Conservation (phyloP, 352 stramenopile genomes). For the Phytophthora europaea region DNA sequence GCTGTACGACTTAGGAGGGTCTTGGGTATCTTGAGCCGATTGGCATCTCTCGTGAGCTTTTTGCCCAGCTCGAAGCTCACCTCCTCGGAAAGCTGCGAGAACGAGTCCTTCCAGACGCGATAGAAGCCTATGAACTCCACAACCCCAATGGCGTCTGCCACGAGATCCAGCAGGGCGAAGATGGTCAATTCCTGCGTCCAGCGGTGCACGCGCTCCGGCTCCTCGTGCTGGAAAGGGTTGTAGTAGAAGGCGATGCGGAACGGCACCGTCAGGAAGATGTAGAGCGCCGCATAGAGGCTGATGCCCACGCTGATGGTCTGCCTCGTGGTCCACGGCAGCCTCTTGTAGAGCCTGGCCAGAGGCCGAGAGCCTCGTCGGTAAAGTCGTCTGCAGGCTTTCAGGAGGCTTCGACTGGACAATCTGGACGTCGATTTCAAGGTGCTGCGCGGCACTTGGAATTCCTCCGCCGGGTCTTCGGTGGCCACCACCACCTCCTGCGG, state of each 20-base stretch:
- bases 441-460: background rate
- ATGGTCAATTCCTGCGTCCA: slow-evolving; percentile 34
- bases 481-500: background rate
- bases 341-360: slow-evolving; percentile 22
- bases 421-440: background rate
- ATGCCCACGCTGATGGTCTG: slow-evolving; percentile 26
- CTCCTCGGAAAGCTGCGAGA: slow-evolving; percentile 30
- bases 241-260: slow-evolving; percentile 43
- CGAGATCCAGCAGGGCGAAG: slow-evolving; percentile 21
- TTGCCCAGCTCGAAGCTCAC: slow-evolving; percentile 40
- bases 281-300: slow-evolving; percentile 26
- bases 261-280: slow-evolving; percentile 35
- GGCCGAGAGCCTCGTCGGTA: slow-evolving; percentile 14
- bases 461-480: background rate
- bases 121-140: slow-evolving; percentile 33
- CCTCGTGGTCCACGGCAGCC: slow-evolving; percentile 26
- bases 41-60: slow-evolving; percentile 35
- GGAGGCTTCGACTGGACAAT: slow-evolving; percentile 8
- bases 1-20: background rate
- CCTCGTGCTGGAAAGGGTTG: slow-evolving; percentile 21
- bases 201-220: slow-evolving; percentile 4
- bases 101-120: slow-evolving; percentile 29
- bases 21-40: slow-evolving; percentile 27
- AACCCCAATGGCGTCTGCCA: slow-evolving; percentile 31
- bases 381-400: slow-evolving; percentile 15